Conservation (phyloP, 352 stramenopile genomes). For the Blastocystis sp. region DNA sequence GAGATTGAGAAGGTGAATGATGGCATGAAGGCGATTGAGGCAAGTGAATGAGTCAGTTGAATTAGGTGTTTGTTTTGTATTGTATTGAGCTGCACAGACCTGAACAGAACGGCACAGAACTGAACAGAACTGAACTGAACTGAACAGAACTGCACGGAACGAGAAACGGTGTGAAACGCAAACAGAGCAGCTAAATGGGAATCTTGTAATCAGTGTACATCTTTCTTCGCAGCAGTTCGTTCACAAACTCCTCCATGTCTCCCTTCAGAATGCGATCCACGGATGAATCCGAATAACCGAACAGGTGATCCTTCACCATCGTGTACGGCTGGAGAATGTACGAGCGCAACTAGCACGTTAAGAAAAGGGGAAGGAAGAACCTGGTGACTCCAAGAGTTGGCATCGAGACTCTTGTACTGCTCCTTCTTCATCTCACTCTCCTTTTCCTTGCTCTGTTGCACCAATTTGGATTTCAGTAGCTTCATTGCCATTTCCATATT, state of each 20-base stretch:
- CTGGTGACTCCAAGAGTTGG: conserved; percentile 52
- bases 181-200: background rate
- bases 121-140: too few species aligned
- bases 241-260: conserved; percentile 18
- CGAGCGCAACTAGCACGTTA: background rate
- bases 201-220: conserved; percentile 23
- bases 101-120: too few species aligned
- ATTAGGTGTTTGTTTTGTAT: too few species aligned
- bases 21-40: conserved; percentile 41
- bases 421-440: conserved; percentile 20
- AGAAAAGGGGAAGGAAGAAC: background rate
- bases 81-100: too few species aligned
- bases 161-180: too few species aligned
- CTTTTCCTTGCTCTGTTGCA: background rate
- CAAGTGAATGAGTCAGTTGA: background rate
- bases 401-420: conserved; percentile 17
- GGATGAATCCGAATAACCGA: background rate
- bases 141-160: too few species aligned
- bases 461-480: conserved; percentile 17
- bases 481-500: conserved; percentile 95
- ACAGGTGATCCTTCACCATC: conserved; percentile 61
- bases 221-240: conserved; percentile 38
- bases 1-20: conserved; percentile 15
- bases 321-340: conserved; percentile 62
- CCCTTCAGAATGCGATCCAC: conserved; percentile 33